Base-by-base conservation (phyloP, 306 rosid genomes). In the Mimosa pudica region DNA sequence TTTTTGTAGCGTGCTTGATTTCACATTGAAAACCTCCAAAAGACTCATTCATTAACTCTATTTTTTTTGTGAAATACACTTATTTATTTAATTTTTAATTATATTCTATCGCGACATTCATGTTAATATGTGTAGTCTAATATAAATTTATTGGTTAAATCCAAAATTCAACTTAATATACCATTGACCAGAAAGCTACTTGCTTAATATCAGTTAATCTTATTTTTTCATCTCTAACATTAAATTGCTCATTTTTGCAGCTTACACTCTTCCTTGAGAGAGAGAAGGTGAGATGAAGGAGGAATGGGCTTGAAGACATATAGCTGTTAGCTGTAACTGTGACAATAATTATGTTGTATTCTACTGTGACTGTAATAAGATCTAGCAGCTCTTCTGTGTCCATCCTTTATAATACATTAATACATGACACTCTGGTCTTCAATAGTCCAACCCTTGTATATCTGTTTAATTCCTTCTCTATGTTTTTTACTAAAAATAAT, bases 231-330 rank as follows among this genome's bases (percentile, higher is more conserved):
- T 42, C 58, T 16, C 75, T 82, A 55, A 20, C 36, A 16, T 8
- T 14, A 64, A 82, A 46, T 65, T 52, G 41, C 1, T 69, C 6
- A 66, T n/a, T 72, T 79, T 82, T 86, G 89, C 91, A 91, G 96
- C 86, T 62, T 89, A 86, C 73, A 87, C 91, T 14, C 62, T 91
- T 16, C 96, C 93, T 60, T 84, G 64, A 17, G 72, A 85, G 75
- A 48, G 57, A 58, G n/a, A 32, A 82, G 64, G n/a, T 5, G 63
- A 78, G 71, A 77, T 45, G 57, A 76, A 58, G 67, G 68, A 67
- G 69, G 79, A 70, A 3, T 47, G 73, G 76, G 60, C 13, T 12
- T 51, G 42, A 63, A 65, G 60, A 75, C 52, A 79, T 2, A 61
- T 35, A 36, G 75, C 54, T 79, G 83, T 36, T 79, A 68, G 85